Base-by-base conservation (phyloP, 495 filamentous ascomycete genomes). In the Niebla homalea region DNA sequence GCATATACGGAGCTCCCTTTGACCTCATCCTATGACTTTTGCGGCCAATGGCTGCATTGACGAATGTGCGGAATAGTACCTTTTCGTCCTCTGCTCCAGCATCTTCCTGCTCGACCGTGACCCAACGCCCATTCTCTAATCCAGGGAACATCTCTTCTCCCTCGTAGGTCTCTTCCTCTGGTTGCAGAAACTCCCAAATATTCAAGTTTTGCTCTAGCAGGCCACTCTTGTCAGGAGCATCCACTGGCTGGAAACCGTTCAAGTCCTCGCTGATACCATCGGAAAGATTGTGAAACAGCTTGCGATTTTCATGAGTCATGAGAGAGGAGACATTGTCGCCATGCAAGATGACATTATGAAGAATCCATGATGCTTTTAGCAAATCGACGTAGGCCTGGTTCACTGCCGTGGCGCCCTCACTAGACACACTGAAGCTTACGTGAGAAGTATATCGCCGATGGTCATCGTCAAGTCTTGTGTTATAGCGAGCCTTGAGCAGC, bases 291-390 rank as follows among this genome's bases (percentile, higher is more conserved):
- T 60, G 53, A 11, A 72, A 64, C 15, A 69, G 50, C 39, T 68
- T 70, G 35, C 63, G 59, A 36, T 70, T 67, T 43, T 72, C 65
- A 39, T 67, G 61, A 3, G 57, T 57, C 47, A 67, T 51, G 7
- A 64, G 41, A 16, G 51, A 52, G 22, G 59, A 52, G 1, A 59
- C 54, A 19, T 48, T 57, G 32, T 63, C 58, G 16, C 63, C 62
- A 43, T 48, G 50, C 15, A 68, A 46, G 35, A 68, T 64, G 19
- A 67, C 48, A 22, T 66, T 60, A 43, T 72, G 67, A 5, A 72
- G 47, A 32, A 72, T 64, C 54, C 67, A 72, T 6, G 67, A 70
- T 4, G 69, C 60, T 41, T 71, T 72, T 15, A 71, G 49, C 10
- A 72, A 57, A 43, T 72, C 67, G 2, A 67, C 53, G 54, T 72